Evolutionary conservation across 2,329 filamentous ascomycete genomes (phyloP), one percentile per base, ranked within the genome.

Genomic region (Alternaria arbusti): DNA sequence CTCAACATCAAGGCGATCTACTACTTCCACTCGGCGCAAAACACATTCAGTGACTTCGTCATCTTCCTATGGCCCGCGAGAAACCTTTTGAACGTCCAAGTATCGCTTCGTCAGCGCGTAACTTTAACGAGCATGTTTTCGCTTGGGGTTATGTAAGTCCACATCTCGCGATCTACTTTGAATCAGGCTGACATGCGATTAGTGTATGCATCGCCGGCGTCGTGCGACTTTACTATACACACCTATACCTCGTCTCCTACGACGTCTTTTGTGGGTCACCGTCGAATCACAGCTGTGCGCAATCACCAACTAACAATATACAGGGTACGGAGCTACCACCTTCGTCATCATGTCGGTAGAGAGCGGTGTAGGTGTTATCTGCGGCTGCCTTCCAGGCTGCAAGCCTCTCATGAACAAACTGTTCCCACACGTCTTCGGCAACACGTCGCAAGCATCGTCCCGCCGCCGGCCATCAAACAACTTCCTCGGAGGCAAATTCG

Each of bases 61-160:
- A 70, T 76, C 20, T 75, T 75, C 64, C 67, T 78, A 4, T 78
- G 75, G 75, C 76, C 76, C 1, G 73, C 71, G 1, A 70, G 70
- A 43, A 70, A 75, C 26, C 70, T 78, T 13, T 62, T 70, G 22
- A 69, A 62, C 3, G 67, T 79, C 12, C 67, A 68, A 20, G 64
- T 77, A 3, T 78, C 76, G 6, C 51, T 64, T 7, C 67, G 72
- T 10, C 74, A 78, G 54, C 68, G 75, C 1, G 49, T 77, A 3
- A 77, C 74, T 2, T 57, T 79, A 9, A 73, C 69, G 2, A 67
- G 65, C 44, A 74, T 78, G 67, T 79, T 79, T 58, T 71, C 70
- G 13, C 63, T 76, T 1, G 76, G 77, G 22, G 65, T 75, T 4
- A 66, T 78, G 74, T 72, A 56, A 51, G 70, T 54, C 12, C 8